Conservation (phyloP, 768 basidiomycete species). For the Sporobolomyces phaffii region DNA sequence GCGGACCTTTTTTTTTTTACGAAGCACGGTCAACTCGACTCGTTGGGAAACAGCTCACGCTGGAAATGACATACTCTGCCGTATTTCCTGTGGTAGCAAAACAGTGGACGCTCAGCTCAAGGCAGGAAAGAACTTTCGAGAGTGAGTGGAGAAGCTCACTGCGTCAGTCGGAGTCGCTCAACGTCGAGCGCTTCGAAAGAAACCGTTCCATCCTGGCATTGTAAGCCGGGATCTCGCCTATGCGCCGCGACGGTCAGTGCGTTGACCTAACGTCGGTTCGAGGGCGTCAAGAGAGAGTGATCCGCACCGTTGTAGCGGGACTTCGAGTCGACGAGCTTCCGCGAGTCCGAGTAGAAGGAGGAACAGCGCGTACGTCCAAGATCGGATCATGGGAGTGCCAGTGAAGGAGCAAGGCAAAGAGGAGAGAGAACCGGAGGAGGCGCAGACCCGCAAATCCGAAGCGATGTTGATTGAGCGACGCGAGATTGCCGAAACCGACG, state of each 20-base stretch:
- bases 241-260: neutral
- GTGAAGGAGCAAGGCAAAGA: neutral
- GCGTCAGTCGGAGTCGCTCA: neutral
- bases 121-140: neutral
- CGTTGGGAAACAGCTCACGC: too few relatives aligned
- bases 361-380: neutral
- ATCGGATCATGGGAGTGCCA: too few relatives aligned
- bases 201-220: neutral
- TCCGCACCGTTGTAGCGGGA: neutral
- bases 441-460: conserved; percentile 1
- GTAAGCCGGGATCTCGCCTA: conserved; percentile 2
- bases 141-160: neutral
- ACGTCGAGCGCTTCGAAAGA: neutral
- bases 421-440: neutral
- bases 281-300: neutral
- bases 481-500: neutral
- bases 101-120: too few relatives aligned
- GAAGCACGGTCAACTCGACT: too few relatives aligned
- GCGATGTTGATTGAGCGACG: neutral
- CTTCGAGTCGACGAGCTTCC: neutral
- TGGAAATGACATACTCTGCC: too few relatives aligned
- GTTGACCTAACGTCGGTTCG: too few relatives aligned
- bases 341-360: neutral
- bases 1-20: too few relatives aligned
- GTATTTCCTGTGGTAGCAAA: too few relatives aligned